These are phyloP conservation scores for Babesia bovis DNA, from an alignment of 169 alveolate species.

Conservation along the genomic window DNA sequence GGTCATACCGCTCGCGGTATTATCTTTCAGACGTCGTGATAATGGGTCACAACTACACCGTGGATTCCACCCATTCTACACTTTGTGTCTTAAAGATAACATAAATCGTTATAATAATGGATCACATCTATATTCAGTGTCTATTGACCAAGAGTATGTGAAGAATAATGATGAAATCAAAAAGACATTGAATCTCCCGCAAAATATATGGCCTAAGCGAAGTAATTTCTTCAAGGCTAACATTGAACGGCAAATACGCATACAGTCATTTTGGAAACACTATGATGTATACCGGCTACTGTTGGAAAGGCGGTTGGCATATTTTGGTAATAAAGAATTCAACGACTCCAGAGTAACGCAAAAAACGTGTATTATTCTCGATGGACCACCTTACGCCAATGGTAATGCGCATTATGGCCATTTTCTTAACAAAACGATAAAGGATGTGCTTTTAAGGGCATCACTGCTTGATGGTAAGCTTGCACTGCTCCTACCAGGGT, in stretches of 20 bases:
- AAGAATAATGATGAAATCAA: constrained; percentile 1
- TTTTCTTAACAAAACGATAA: constrained; percentile 81
- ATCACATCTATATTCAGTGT: too few species aligned
- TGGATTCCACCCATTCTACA: too few species aligned
- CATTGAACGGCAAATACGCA: constrained; percentile 53
- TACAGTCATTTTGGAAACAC: constrained; percentile 64
- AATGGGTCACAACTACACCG: too few species aligned
- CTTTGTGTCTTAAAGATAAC: too few species aligned
- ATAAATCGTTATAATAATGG: too few species aligned
- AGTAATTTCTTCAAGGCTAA: constrained; percentile 37
- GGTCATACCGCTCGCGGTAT: background rate
- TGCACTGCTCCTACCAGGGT: constrained; percentile 83
- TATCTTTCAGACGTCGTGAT: too few species aligned
- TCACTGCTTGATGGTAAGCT: constrained; percentile 71
- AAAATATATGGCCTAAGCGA: constrained; percentile 50
- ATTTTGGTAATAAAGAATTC: background rate
- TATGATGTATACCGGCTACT: constrained; percentile 43
- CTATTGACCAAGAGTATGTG: too few species aligned
- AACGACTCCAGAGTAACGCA: constrained; percentile 2
- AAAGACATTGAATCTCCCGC: constrained; percentile 36
- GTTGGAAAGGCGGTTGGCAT: constrained; percentile 20
- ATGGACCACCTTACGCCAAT: constrained; percentile 91
- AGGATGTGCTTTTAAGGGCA: constrained; percentile 79
- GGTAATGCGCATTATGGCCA: constrained; percentile 87
- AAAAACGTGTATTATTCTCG: constrained; percentile 67